Base-by-base conservation (phyloP, 2,329 filamentous ascomycete species). In the Xylaria sp. region DNA sequence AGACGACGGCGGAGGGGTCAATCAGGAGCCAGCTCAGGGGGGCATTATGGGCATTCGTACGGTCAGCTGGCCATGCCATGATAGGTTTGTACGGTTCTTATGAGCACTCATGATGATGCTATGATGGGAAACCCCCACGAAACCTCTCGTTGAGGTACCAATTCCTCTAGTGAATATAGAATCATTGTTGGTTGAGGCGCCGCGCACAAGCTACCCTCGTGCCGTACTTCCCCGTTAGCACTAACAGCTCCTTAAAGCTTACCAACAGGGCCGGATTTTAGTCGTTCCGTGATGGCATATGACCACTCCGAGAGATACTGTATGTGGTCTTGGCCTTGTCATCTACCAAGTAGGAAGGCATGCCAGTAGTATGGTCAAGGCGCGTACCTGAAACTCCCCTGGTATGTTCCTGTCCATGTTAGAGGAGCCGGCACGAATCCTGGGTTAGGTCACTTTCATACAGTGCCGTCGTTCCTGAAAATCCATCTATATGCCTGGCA, bases 381-480 rank as follows among this genome's bases (percentile, higher is more conserved):
- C 46, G 54, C 28, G 52, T 61, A 59, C 62, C 58, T 68, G 66
- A 66, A 66, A 65, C 66, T 58, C 43, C 52, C 51, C 66, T 62
- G 62, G 62, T 39, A 58, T 66, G 55, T 58, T 43, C 46, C 59
- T 51, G 33, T 31, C n/a, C 64, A 36, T 62, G 33, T 33, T 33
- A 18, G 25, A 9, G 51, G 28, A 31, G 51, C 33, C 15, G 13
- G 18, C 64, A 28, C 25, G 51, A 33, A 51, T 43, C n/a, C 56
- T 39, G 36, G 33, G 39, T 20, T 28, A 28, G 41, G 10, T 43
- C 36, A 9, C 23, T 28, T 46, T 43, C 20, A 46, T 58, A 58
- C 23, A 28, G 55, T 58, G 55, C 18, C 46, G n/a, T 58, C 10
- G 54, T 58, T 39, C 46, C 62, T 59, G 55, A 56, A 62, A 56